Evolutionary conservation across 371 early-diverging fungal genomes (phyloP).

Genomic region (Dichotomocladium elegans): DNA sequence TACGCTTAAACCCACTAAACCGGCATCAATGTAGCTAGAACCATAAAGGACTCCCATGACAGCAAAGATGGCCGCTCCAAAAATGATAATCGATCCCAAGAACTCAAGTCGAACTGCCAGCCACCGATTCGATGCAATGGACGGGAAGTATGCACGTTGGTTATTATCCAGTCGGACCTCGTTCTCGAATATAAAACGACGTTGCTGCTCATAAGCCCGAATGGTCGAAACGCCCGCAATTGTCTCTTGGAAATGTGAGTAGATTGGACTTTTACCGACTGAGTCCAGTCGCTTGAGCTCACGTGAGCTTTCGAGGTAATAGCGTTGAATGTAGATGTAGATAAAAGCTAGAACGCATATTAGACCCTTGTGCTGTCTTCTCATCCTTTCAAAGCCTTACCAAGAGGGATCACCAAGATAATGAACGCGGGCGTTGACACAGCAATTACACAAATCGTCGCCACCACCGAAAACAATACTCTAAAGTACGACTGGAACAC

Average conservation of each 20-base stretch:
- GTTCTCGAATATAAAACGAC: slow-evolving; percentile 73
- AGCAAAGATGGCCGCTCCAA: slow-evolving; percentile 61
- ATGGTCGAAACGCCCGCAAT: slow-evolving; percentile 75
- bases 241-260: slow-evolving; percentile 80
- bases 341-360: slow-evolving; percentile 28
- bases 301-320: slow-evolving; percentile 71
- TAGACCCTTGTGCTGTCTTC: background rate
- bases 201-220: slow-evolving; percentile 74
- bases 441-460: slow-evolving; percentile 58
- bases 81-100: slow-evolving; percentile 60
- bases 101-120: slow-evolving; percentile 87
- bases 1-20: slow-evolving; percentile 83
- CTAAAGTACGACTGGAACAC: slow-evolving; percentile 57
- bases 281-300: slow-evolving; percentile 83
- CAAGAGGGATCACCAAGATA: slow-evolving; percentile 51
- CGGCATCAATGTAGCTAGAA: slow-evolving; percentile 53
- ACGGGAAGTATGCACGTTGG: slow-evolving; percentile 77
- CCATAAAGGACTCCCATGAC: slow-evolving; percentile 50
- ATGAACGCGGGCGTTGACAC: slow-evolving; percentile 62
- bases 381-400: slow-evolving; percentile 17
- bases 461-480: slow-evolving; percentile 46
- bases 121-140: slow-evolving; percentile 85
- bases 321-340: slow-evolving; percentile 65
- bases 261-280: slow-evolving; percentile 77
- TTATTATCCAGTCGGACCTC: slow-evolving; percentile 76